Percentiles rank a stretch among this genome's conserved stretches.
Evolutionary conservation across 768 basidiomycete species (phyloP).

Genomic region (Rhizopogon rudus): DNA sequence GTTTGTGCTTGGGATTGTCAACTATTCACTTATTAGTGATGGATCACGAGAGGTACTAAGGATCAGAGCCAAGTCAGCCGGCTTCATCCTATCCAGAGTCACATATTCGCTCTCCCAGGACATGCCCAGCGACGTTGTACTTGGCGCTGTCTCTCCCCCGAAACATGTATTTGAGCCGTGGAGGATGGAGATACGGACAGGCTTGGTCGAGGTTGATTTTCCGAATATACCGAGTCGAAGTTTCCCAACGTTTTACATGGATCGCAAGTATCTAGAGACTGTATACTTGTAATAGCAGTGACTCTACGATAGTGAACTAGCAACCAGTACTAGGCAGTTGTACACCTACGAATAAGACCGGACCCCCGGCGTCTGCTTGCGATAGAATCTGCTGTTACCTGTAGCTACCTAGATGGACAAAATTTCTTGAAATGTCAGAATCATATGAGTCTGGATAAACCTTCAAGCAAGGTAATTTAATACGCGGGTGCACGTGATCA

Average conservation of each 20-base stretch:
- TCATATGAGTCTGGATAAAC: too few species aligned
- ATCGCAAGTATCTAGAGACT: neutral
- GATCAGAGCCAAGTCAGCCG: neutral
- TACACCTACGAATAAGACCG: too few species aligned
- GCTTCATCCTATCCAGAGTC: neutral
- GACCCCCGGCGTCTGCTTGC: too few species aligned
- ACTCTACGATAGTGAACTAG: too few species aligned
- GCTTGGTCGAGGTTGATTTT: neutral
- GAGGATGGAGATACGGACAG: too few species aligned
- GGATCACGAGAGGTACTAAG: neutral
- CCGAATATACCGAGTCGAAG: neutral
- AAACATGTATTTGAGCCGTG: too few species aligned
- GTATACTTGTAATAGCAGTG: neutral
- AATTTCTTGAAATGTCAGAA: too few species aligned
- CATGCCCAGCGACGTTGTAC: neutral
- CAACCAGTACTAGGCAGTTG: too few species aligned
- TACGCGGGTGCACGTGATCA: too few species aligned
- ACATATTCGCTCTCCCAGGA: neutral
- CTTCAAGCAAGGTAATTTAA: too few species aligned
- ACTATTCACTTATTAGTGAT: neutral
- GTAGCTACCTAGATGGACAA: too few species aligned
- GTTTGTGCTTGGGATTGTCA: neutral
- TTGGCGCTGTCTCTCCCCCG: neutral
- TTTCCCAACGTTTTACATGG: neutral
- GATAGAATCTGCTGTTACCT: too few species aligned